Evolutionary conservation across 306 rosid species (phyloP).

Genomic region (Acacia crassicarpa): DNA sequence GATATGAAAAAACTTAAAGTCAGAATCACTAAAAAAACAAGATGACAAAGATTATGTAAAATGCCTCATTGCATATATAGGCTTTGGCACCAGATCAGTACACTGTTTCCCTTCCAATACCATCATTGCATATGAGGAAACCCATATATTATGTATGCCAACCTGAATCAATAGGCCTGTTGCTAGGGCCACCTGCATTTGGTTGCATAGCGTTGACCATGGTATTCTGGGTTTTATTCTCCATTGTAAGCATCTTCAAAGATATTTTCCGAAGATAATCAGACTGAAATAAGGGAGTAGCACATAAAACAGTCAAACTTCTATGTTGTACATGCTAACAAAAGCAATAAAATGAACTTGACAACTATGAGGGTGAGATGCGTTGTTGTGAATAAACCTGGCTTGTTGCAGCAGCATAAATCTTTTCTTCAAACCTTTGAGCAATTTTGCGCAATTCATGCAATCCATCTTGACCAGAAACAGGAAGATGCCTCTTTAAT

Average conservation of each 20-base stretch:
- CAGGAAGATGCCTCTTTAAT: conserved; percentile 65
- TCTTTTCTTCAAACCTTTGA: conserved; percentile 81
- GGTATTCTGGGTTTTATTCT: conserved; percentile 42
- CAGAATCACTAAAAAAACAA: not conserved
- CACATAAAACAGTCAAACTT: conserved; percentile 13
- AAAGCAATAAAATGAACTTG: conserved; percentile 4
- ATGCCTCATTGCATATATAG: not conserved
- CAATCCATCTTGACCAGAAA: conserved; percentile 62
- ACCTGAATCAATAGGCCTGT: conserved; percentile 71
- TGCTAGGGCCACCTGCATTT: conserved; percentile 50
- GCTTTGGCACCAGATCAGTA: not conserved
- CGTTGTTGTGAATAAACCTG: conserved; percentile 48
- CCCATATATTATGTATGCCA: conserved; percentile 3
- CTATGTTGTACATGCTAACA: not conserved
- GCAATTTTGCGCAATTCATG: conserved; percentile 65
- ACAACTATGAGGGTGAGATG: not conserved
- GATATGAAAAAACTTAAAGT: conserved; percentile 11
- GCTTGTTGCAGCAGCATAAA: conserved; percentile 56
- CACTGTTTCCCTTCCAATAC: not conserved
- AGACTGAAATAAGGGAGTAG: conserved; percentile 18
- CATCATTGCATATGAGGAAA: not conserved
- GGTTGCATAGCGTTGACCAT: conserved; percentile 33
- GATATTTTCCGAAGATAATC: conserved; percentile 24
- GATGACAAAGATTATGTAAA: not conserved
- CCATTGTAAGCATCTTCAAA: conserved; percentile 32